Evolutionary conservation across 768 basidiomycete species (phyloP).

Genomic region (Wakefieldia striispora): DNA sequence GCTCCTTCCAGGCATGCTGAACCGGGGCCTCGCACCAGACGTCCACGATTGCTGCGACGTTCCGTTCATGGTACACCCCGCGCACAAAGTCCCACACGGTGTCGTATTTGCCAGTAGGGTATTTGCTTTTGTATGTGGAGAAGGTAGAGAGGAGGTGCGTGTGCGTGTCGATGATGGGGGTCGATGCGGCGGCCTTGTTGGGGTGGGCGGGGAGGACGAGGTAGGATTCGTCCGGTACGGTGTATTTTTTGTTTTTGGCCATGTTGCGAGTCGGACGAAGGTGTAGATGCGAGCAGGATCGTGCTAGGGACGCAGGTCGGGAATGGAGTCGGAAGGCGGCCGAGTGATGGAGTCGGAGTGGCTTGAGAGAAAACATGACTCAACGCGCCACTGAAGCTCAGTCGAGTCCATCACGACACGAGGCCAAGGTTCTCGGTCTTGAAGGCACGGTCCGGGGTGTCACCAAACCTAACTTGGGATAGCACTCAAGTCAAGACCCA

Average conservation of each 20-base stretch:
- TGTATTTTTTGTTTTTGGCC: constrained; percentile 38
- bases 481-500: no score
- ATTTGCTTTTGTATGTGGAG: constrained; percentile 56
- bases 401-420: no score
- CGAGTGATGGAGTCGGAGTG: no score
- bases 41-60: constrained; percentile 70
- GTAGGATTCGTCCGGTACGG: constrained; percentile 31
- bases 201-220: constrained; percentile 33
- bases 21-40: constrained; percentile 90
- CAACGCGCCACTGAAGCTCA: no score
- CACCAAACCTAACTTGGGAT: no score
- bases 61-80: constrained; percentile 54
- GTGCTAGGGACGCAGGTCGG: no score
- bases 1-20: constrained; percentile 55
- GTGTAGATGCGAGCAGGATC: no score
- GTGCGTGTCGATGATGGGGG: constrained; percentile 76
- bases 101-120: constrained; percentile 51
- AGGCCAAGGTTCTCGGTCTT: no score
- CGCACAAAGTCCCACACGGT: constrained; percentile 70
- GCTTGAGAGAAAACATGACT: no score
- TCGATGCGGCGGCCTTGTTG: constrained; percentile 5
- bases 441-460: no score
- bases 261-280: constrained; percentile 23
- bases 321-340: no score
- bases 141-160: constrained; percentile 81